Conservation (phyloP, 2,329 filamentous ascomycete species). For the Chaetomiaceae sp. region DNA sequence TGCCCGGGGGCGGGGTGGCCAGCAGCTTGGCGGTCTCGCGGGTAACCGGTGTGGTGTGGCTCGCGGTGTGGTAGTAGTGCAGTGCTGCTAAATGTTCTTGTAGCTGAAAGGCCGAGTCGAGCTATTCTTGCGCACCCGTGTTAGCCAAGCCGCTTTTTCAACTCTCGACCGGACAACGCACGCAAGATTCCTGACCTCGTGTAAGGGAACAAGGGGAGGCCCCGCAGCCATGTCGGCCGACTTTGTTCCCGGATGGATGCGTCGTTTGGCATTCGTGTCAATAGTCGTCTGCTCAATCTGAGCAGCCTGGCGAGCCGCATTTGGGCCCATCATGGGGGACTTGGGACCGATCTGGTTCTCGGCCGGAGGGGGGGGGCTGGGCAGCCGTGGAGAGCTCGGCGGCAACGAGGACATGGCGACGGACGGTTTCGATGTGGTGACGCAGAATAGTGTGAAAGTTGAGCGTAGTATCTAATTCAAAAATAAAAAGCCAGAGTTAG, state of each 20-base stretch:
- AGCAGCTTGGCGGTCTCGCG: conserved; percentile 69
- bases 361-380: conserved; percentile 87
- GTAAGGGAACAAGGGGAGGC: conserved; percentile 77
- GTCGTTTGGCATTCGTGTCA: conserved; percentile 69
- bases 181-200: conserved; percentile 56
- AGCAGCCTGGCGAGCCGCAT: conserved; percentile 50
- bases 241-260: conserved; percentile 88
- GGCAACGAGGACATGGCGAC: conserved; percentile 46
- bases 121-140: conserved; percentile 44
- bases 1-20: conserved; percentile 70
- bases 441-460: neutral
- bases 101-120: conserved; percentile 94
- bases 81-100: conserved; percentile 95
- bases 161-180: neutral
- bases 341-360: conserved; percentile 76
- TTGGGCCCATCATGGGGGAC: conserved; percentile 59
- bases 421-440: neutral
- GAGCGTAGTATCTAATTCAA: too few relatives aligned
- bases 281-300: conserved; percentile 58
- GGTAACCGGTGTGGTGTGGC: conserved; percentile 64
- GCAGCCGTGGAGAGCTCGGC: conserved; percentile 83
- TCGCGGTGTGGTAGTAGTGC: conserved; percentile 70
- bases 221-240: conserved; percentile 90
- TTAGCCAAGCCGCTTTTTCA: neutral
- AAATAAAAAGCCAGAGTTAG: too few relatives aligned